Percentiles rank a stretch among this genome's conserved stretches.
These are phyloP conservation scores for Sphaerosporella brunnea DNA, from an alignment of 495 filamentous ascomycete genomes.

Conservation along the genomic window DNA sequence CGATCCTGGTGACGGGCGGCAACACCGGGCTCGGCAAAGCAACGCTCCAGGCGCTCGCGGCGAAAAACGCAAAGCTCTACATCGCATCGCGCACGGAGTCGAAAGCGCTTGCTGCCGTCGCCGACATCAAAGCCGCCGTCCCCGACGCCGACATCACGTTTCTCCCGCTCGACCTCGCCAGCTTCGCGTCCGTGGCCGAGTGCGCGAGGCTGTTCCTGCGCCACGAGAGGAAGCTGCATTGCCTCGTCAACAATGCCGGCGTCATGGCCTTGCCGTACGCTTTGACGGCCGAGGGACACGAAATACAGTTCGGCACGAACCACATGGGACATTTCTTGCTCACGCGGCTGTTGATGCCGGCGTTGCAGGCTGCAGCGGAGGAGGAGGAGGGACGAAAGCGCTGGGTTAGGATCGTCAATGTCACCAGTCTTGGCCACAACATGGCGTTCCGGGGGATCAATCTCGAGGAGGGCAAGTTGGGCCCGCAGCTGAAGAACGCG, in stretches of 20 bases:
- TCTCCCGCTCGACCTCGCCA: conserved; percentile 11
- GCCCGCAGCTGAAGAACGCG: conserved; percentile 8
- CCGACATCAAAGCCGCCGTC: conserved; percentile 7
- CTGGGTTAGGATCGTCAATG: conserved; percentile 14
- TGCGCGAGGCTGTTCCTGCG: conserved; percentile 2
- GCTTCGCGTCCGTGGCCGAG: conserved; percentile 9
- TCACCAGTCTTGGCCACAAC: conserved; percentile 9
- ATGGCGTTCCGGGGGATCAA: neutral
- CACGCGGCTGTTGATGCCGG: conserved; percentile 42
- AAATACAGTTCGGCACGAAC: conserved; percentile 56
- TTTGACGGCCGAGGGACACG: conserved; percentile 44
- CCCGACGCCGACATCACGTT: conserved; percentile 10
- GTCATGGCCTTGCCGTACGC: conserved; percentile 38
- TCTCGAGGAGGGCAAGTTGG: neutral
- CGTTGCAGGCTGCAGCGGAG: conserved; percentile 34
- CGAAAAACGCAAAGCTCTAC: conserved; percentile 35
- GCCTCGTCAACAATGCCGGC: conserved; percentile 54
- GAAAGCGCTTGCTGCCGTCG: conserved; percentile 11
- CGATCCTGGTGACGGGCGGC: conserved; percentile 34
- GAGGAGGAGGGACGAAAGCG: conserved; percentile 12
- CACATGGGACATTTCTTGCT: conserved; percentile 52
- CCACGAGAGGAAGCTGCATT: conserved; percentile 31
- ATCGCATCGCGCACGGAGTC: conserved; percentile 33
- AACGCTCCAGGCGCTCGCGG: conserved; percentile 31
- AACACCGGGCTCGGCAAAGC: conserved; percentile 35